Evolutionary conservation across 2,329 filamentous ascomycete genomes (phyloP).

Genomic region (Exophiala sideris): DNA sequence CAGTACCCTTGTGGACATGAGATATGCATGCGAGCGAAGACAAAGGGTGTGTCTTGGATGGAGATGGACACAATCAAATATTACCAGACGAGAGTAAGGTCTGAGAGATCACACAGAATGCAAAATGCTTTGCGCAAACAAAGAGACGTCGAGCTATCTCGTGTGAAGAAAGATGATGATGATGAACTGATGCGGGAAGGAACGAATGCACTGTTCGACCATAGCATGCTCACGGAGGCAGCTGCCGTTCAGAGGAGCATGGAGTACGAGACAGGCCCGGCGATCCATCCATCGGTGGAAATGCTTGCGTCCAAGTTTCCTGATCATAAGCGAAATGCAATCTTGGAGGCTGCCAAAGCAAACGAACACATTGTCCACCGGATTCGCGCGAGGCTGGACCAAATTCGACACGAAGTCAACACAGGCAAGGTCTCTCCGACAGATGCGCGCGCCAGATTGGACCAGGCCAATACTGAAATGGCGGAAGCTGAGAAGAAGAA

Average conservation of each 20-base stretch:
- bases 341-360: conserved; percentile 25
- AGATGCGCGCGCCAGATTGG: conserved; percentile 22
- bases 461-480: conserved; percentile 26
- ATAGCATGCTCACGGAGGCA: conserved; percentile 1
- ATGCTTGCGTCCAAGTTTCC: conserved; percentile 16
- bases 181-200: conserved; percentile 19
- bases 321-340: conserved; percentile 22
- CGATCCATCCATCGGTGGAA: conserved; percentile 11
- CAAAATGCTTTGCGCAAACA: conserved; percentile 29
- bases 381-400: conserved; percentile 23
- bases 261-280: neutral
- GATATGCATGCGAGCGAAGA: conserved; percentile 25
- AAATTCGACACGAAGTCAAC: conserved; percentile 25
- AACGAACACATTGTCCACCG: conserved; percentile 24
- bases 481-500: conserved; percentile 25
- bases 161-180: conserved; percentile 24
- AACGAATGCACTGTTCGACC: conserved; percentile 14
- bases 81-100: conserved; percentile 24
- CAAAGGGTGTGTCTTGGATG: conserved; percentile 25
- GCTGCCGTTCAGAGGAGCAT: neutral
- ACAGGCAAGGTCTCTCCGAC: conserved; percentile 21
- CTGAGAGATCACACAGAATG: conserved; percentile 25
- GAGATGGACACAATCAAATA: conserved; percentile 29
- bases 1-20: conserved; percentile 22
- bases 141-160: conserved; percentile 26